Percentiles rank a stretch among this genome's conserved stretches.
Evolutionary conservation across 345 rosid species (phyloP).

Genomic region (Trapa bicornis): DNA sequence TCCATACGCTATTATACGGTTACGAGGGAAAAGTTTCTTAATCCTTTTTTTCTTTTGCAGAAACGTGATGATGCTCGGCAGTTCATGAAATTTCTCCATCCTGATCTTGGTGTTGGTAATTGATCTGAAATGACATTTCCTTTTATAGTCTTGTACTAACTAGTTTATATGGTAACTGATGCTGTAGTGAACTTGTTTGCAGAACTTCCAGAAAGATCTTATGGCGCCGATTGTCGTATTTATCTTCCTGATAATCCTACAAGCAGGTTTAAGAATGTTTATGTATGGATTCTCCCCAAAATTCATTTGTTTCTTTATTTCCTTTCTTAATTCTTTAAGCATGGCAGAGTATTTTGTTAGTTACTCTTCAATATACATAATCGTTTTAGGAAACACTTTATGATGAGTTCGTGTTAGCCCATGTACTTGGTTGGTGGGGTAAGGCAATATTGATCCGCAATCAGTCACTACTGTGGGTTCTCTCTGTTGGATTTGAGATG

Average conservation of each 20-base stretch:
- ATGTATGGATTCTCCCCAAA: slow-evolving; percentile 81
- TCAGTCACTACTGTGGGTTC: slow-evolving; percentile 94
- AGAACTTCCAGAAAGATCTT: slow-evolving; percentile 97
- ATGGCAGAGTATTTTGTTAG: not conserved
- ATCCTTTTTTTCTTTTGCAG: slow-evolving; percentile 25
- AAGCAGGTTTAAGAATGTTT: slow-evolving; percentile 99
- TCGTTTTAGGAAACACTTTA: slow-evolving; percentile 62
- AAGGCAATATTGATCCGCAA: slow-evolving; percentile 93
- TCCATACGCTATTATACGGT: too few relatives aligned
- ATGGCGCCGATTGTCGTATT: slow-evolving; percentile 93
- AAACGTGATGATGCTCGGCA: slow-evolving; percentile 92
- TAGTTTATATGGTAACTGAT: not conserved
- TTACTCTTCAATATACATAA: not conserved
- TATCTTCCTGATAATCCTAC: slow-evolving; percentile 74
- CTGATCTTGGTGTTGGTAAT: slow-evolving; percentile 91
- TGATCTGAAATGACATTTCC: slow-evolving; percentile 2
- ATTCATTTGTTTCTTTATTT: slow-evolving; percentile 9
- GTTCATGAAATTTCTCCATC: slow-evolving; percentile 98
- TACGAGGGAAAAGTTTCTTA: not conserved
- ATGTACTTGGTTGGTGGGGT: slow-evolving; percentile 99
- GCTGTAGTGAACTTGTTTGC: slow-evolving; percentile 12
- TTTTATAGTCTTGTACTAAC: not conserved
- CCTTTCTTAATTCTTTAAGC: slow-evolving; percentile 1
- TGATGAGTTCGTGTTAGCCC: slow-evolving; percentile 95
- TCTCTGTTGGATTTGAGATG: slow-evolving; percentile 92